phyloP scores from a whole-genome alignment of 768 basidiomycete genomes.

The Hydnomerulius pinastri region DNA sequence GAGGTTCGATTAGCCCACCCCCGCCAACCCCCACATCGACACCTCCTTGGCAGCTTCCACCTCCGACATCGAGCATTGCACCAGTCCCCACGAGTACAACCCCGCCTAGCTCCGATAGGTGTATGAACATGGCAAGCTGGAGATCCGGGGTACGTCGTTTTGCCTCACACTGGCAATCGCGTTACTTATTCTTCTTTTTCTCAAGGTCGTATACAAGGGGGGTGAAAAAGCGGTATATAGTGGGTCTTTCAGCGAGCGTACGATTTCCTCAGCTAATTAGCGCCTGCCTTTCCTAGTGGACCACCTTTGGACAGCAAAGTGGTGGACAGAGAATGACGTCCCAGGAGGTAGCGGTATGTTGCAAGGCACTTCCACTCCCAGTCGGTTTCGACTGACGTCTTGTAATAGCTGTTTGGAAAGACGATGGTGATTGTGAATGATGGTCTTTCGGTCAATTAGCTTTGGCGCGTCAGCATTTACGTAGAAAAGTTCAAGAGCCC shows the following conservation, averaged over 20 bases:
- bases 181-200: not conserved
- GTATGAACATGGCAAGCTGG: conserved; percentile 48
- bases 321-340: conserved; percentile 48
- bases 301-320: conserved; percentile 52
- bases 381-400: conserved; percentile 7
- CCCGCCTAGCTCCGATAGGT: conserved; percentile 33
- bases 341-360: conserved; percentile 29
- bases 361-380: not conserved
- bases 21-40: conserved; percentile 25
- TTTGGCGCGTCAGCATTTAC: no score
- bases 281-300: conserved; percentile 30
- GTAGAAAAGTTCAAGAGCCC: no score
- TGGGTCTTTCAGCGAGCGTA: conserved; percentile 20
- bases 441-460: not conserved
- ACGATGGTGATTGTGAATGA: conserved; percentile 35
- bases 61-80: not conserved
- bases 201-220: conserved; percentile 34
- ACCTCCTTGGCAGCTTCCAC: conserved; percentile 23
- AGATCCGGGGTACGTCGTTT: conserved; percentile 33
- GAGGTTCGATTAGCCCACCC: conserved; percentile 22
- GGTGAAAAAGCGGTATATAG: conserved; percentile 45
- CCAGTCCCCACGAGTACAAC: conserved; percentile 12
- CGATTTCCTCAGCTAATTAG: not conserved
- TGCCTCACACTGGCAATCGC: not conserved
- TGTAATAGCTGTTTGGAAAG: conserved; percentile 33